Percentiles rank a stretch among this genome's conserved stretches.
These are phyloP conservation scores for Ogataea wickerhamii DNA, from an alignment of 805 yeast species.

Conservation along the genomic window DNA sequence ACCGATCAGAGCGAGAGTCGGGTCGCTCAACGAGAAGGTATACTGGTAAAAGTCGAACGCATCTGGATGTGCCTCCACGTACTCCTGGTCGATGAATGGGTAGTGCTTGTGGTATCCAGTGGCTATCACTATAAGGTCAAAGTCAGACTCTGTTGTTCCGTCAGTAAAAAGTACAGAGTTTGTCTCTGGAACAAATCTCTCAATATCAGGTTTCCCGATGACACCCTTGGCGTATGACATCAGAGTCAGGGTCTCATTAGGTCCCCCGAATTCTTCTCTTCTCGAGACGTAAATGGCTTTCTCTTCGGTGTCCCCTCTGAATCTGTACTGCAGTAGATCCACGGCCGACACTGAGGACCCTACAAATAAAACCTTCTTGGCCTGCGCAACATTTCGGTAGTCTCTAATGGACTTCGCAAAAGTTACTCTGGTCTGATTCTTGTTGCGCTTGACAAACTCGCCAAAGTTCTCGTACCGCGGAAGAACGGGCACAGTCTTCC, in stretches of 20 bases:
- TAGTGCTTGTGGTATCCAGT: constrained; percentile 50
- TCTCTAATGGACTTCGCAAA: constrained; percentile 1
- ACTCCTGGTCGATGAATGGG: constrained; percentile 33
- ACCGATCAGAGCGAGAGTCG: constrained; percentile 39
- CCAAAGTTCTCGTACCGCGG: neutral
- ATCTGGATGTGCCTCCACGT: constrained; percentile 6
- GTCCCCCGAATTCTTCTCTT: neutral
- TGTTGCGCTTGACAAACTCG: neutral
- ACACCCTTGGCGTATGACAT: constrained; percentile 6
- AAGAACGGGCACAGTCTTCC: constrained; percentile 14
- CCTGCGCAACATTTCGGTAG: neutral
- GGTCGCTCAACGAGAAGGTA: constrained; percentile 37
- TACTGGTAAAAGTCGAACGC: constrained; percentile 21
- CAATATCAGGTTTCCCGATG: constrained; percentile 32
- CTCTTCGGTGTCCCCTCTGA: neutral
- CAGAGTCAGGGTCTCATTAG: neutral
- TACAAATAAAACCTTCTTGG: neutral
- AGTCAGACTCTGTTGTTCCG: constrained; percentile 28
- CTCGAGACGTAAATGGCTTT: neutral
- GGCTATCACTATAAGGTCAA: constrained; percentile 43
- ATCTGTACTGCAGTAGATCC: neutral
- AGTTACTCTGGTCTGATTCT: neutral
- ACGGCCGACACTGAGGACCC: neutral
- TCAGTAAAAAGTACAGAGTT: constrained; percentile 31
- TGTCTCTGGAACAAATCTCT: constrained; percentile 37